A percentile compares a stretch with the other conserved stretches of the same genome.
Evolutionary conservation across 2,329 filamentous ascomycete genomes (phyloP).

Genomic region (Fusarium fujikuroi): DNA sequence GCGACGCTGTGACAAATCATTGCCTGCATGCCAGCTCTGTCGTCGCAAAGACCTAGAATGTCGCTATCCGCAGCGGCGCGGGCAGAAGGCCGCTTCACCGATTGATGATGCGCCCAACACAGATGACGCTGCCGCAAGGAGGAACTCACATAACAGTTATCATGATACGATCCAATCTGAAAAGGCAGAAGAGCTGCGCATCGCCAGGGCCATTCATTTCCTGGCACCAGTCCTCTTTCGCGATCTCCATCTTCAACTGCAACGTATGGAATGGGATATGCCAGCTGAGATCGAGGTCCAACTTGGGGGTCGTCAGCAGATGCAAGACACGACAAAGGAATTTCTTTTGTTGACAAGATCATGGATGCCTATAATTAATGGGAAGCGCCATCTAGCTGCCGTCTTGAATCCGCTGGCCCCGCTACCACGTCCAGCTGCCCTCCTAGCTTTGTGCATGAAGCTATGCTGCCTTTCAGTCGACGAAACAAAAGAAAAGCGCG

Average conservation of each 20-base stretch:
- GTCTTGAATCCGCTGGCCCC: background rate
- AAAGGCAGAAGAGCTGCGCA: background rate
- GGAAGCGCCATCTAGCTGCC: background rate
- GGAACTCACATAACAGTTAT: too few species aligned
- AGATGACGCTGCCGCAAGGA: too few species aligned
- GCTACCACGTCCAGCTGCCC: background rate
- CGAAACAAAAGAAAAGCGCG: accelerated
- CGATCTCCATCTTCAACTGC: background rate
- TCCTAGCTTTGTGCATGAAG: background rate
- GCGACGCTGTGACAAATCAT: background rate
- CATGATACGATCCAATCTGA: background rate
- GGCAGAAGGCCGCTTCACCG: background rate
- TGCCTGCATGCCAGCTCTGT: background rate
- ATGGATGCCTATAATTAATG: background rate
- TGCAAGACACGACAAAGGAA: background rate
- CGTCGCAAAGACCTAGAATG: background rate
- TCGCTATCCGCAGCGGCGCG: background rate
- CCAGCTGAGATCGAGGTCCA: background rate
- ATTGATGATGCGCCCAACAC: background rate
- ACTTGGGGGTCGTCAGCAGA: background rate
- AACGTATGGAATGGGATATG: background rate
- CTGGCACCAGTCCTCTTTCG: background rate
- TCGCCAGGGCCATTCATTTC: accelerated
- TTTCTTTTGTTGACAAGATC: background rate
- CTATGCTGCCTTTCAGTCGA: background rate